Evolutionary conservation across 495 filamentous ascomycete genomes (phyloP).

Genomic region (Eremomyces bilateralis): DNA sequence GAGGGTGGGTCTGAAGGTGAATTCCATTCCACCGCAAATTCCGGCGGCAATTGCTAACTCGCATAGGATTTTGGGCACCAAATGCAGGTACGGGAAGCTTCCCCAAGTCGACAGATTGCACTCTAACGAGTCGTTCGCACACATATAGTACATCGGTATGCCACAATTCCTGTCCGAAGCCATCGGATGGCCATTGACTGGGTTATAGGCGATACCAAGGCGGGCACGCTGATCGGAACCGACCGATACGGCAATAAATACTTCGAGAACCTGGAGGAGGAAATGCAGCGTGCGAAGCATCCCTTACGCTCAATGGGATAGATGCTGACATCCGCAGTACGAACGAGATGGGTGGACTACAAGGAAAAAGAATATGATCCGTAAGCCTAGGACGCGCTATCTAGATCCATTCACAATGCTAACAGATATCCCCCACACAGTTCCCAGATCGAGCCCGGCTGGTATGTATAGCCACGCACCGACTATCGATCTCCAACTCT

Average conservation of each 20-base stretch:
- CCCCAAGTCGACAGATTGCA: no score
- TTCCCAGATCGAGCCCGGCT: conserved; percentile 82
- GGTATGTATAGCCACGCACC: conserved; percentile 25
- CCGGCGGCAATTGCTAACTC: conserved; percentile 16
- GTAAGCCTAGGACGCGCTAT: conserved; percentile 22
- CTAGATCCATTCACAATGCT: background rate
- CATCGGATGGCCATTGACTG: background rate
- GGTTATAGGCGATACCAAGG: conserved; percentile 79
- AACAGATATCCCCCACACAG: conserved; percentile 19
- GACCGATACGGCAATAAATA: conserved; percentile 94
- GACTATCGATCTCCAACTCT: conserved; percentile 1
- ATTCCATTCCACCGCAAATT: conserved; percentile 3
- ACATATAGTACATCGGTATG: conserved; percentile 50
- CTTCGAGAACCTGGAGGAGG: conserved; percentile 81
- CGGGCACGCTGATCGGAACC: conserved; percentile 61
- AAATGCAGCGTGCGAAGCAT: conserved; percentile 52
- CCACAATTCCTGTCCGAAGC: background rate
- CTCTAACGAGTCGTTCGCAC: no score
- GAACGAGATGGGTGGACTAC: conserved; percentile 97
- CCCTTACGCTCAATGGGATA: background rate
- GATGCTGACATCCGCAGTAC: conserved; percentile 32
- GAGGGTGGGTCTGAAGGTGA: conserved; percentile 69
- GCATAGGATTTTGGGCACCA: conserved; percentile 71
- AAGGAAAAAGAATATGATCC: conserved; percentile 69
- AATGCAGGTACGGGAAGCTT: conserved; percentile 44